A percentile compares a stretch with the other conserved stretches of the same genome.
Evolutionary conservation across 2,329 filamentous ascomycete species (phyloP).

Genomic region (Trichoderma atroviride): DNA sequence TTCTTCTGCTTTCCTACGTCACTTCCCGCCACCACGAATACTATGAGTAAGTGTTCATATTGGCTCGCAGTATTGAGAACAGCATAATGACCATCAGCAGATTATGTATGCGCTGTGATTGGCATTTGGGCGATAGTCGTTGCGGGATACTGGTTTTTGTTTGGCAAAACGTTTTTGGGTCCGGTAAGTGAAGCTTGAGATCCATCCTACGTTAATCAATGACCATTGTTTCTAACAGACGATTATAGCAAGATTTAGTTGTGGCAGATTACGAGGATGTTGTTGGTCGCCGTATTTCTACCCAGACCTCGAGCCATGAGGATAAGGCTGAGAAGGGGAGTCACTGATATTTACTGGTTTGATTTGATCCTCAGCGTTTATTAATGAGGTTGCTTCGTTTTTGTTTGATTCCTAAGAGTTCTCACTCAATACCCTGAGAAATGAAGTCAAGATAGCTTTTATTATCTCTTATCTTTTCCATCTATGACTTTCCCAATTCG

Average conservation of each 20-base stretch:
- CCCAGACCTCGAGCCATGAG: conserved; percentile 1
- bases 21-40: conserved; percentile 1
- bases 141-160: conserved; percentile 5
- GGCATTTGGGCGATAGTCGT: conserved; percentile 16
- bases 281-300: conserved; percentile 2
- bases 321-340: conserved; percentile 12
- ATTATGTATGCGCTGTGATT: conserved; percentile 16
- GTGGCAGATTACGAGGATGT: conserved; percentile 6
- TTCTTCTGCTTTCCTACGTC: conserved; percentile 13
- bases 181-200: neutral
- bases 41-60: conserved; percentile 3
- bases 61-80: neutral
- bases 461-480: neutral
- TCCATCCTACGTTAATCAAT: neutral
- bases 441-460: neutral
- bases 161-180: conserved; percentile 8
- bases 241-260: conserved; percentile 14
- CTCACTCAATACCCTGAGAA: neutral
- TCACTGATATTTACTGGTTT: neutral
- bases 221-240: neutral
- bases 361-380: neutral
- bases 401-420: neutral
- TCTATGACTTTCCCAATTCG: conserved; percentile 44
- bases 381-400: neutral
- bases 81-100: neutral